phyloP scores from a whole-genome alignment of 352 stramenopile species.

The Thraustochytrium striatum region DNA sequence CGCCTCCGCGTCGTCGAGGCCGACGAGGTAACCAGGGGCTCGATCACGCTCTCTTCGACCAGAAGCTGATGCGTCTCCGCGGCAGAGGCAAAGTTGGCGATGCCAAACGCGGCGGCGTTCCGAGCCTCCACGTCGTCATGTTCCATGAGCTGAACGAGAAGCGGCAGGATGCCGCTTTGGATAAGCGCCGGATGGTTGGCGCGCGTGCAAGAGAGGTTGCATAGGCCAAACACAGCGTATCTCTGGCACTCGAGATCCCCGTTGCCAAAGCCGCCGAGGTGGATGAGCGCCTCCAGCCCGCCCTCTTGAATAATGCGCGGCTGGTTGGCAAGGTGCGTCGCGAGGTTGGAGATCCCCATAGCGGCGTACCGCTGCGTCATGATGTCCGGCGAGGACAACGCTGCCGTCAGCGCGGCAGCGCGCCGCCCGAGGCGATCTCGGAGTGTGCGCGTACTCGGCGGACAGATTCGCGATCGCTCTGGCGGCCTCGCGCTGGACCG shows the following conservation, averaged over 20 bases:
- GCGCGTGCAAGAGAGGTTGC: slow-evolving; percentile 80
- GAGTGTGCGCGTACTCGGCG: slow-evolving; percentile 86
- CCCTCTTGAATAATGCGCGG: slow-evolving; percentile 82
- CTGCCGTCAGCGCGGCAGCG: slow-evolving; percentile 75
- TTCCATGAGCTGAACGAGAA: slow-evolving; percentile 69
- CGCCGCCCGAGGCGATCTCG: slow-evolving; percentile 81
- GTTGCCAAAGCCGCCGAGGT: slow-evolving; percentile 73
- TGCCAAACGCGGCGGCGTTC: slow-evolving; percentile 79
- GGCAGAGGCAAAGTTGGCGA: slow-evolving; percentile 88
- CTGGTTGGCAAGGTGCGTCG: slow-evolving; percentile 79
- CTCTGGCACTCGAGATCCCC: slow-evolving; percentile 82
- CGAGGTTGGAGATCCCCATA: slow-evolving; percentile 91
- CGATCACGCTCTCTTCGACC: slow-evolving; percentile 62
- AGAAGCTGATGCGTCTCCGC: slow-evolving; percentile 78
- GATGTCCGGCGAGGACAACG: slow-evolving; percentile 81
- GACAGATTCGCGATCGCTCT: slow-evolving; percentile 90
- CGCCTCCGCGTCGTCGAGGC: slow-evolving; percentile 56
- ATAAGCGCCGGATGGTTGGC: slow-evolving; percentile 67
- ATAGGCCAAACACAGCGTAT: slow-evolving; percentile 84
- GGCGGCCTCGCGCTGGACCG: slow-evolving; percentile 87
- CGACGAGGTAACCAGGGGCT: slow-evolving; percentile 57
- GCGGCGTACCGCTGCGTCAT: slow-evolving; percentile 85
- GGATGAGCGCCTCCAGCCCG: slow-evolving; percentile 75
- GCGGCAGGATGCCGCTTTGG: slow-evolving; percentile 59
- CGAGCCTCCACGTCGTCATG: slow-evolving; percentile 74